Evolutionary conservation across 2,329 filamentous ascomycete species (phyloP).

Genomic region (Purpureocillium takamizusanense): DNA sequence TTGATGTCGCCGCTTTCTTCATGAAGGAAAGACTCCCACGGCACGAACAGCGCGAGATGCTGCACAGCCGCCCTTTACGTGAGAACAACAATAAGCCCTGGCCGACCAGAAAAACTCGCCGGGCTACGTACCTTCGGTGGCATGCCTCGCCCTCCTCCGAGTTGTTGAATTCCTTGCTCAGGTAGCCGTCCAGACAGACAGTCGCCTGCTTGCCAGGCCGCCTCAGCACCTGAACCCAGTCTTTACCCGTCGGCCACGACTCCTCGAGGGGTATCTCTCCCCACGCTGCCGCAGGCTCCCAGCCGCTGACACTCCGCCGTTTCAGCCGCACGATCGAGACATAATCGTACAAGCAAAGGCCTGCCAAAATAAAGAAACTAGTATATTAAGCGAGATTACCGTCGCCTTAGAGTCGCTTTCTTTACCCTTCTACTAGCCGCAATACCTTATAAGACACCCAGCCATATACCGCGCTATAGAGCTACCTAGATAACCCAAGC

Average conservation of each 20-base stretch:
- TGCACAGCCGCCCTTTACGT: not conserved
- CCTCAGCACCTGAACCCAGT: not conserved
- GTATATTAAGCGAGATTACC: too few species aligned
- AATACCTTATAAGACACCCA: too few species aligned
- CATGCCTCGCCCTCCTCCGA: not conserved
- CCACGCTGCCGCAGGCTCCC: not conserved
- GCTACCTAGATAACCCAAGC: conserved; percentile 6
- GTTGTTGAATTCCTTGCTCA: conserved; percentile 1
- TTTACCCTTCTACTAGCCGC: too few species aligned
- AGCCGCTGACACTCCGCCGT: not conserved
- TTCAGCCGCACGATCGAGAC: conserved; percentile 4
- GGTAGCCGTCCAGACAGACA: conserved; percentile 2
- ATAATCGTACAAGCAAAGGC: conserved; percentile 4
- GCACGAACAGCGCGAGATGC: conserved; percentile 6
- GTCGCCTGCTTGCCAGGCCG: not conserved
- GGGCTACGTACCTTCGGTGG: not conserved
- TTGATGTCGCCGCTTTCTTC: conserved; percentile 5
- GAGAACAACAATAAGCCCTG: not conserved
- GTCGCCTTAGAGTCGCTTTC: too few species aligned
- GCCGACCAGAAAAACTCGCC: not conserved
- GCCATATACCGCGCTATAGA: conserved; percentile 3
- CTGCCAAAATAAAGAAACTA: too few species aligned
- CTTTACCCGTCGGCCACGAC: not conserved
- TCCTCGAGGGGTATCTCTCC: not conserved
- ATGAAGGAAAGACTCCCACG: conserved; percentile 4